Evolutionary conservation across 1,284 basidiomycete genomes (phyloP), one percentile per base, ranked within the genome.

Genomic region (Ceratobasidium sp.): DNA sequence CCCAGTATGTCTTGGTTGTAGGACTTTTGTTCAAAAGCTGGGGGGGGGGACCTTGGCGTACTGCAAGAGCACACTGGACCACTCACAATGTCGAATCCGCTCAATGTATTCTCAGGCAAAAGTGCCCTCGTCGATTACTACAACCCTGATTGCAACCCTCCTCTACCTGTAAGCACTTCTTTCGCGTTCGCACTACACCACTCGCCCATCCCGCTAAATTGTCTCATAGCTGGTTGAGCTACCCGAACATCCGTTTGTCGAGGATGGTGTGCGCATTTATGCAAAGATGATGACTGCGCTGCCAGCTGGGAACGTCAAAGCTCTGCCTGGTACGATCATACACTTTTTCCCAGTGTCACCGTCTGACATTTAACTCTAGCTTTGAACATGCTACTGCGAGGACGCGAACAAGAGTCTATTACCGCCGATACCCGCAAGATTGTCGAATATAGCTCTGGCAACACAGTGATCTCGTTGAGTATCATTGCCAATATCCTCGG

Each of bases 21-120:
- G 32, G 13, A 15, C 17, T 32, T 34, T 59, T 59, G 56, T 15
- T 59, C 34, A 59, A 59, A 59, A 59, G 32, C 56, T 59, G 29
- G n/a, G 29, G 6, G 6, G 52, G 25, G 13, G 25, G 25, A 29
- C 25, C 25, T 40, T 40, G 37, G 9, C 1, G 13, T 37, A 6
- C 29, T 17, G 25, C 13, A 4, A 3, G 22, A 32, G 5, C 9
- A 25, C 25, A 9, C 13, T 13, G 34, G 9, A 15, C 32, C 7
- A 2, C 22, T 17, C 25, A 59, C 13, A 8, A 59, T 59, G 52
- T 56, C 52, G 29, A 59, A 59, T 13, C 2, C 56, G 32, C 37
- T 66, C 34, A 75, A 75, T 29, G 71, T 75, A 1, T 75, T 64
- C 51, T 75, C 71, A 19, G 71, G 71, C 17, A 52, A 75, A n/a